Evolutionary conservation across 768 basidiomycete species (phyloP).

Genomic region (Mycena venus): DNA sequence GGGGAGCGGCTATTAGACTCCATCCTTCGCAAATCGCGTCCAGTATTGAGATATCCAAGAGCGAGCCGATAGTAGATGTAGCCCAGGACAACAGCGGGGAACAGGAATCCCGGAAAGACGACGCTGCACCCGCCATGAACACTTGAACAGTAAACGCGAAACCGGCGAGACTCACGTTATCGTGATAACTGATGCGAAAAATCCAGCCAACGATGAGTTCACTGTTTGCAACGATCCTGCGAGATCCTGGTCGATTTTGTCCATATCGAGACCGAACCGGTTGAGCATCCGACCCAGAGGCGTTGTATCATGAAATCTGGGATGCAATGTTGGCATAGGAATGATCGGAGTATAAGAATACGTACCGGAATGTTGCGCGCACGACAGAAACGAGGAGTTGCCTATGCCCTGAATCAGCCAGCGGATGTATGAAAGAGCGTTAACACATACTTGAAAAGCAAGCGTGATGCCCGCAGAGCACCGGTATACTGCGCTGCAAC

Average conservation of each 20-base stretch:
- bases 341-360: neutral
- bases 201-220: conserved; percentile 81
- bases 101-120: conserved; percentile 86
- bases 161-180: conserved; percentile 64
- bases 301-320: conserved; percentile 64
- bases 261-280: conserved; percentile 80
- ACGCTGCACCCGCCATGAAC: conserved; percentile 49
- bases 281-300: conserved; percentile 91
- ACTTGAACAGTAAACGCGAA: too few species aligned
- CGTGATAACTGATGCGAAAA: conserved; percentile 82
- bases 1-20: conserved; percentile 91
- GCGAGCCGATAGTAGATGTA: conserved; percentile 79
- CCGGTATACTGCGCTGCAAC: conserved; percentile 68
- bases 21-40: conserved; percentile 89
- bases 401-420: conserved; percentile 44
- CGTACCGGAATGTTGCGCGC: conserved; percentile 69
- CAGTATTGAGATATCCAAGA: conserved; percentile 82
- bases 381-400: conserved; percentile 64
- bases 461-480: conserved; percentile 55
- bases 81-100: conserved; percentile 77
- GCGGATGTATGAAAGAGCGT: too few species aligned
- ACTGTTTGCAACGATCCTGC: conserved; percentile 80
- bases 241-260: conserved; percentile 85
- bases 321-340: neutral
- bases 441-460: conserved; percentile 51